These are phyloP conservation scores for Colletotrichum limetticola DNA, from an alignment of 2,329 filamentous ascomycete genomes.

Conservation along the genomic window DNA sequence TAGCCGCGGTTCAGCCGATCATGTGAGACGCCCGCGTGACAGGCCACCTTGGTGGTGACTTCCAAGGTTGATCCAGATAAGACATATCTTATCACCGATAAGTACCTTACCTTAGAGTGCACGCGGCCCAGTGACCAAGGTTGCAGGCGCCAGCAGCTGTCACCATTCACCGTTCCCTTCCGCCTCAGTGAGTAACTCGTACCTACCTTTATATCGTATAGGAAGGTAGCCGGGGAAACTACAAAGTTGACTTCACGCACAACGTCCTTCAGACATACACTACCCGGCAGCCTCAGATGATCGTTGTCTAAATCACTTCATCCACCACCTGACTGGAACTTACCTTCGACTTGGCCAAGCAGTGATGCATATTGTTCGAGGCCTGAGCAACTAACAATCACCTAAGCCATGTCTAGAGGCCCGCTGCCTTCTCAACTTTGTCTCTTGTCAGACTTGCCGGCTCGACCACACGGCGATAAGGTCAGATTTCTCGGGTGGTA, in stretches of 20 bases:
- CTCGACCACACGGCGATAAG: conserved; percentile 72
- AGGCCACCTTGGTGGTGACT: neutral
- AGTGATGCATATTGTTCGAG: neutral
- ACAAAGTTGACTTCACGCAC: no score
- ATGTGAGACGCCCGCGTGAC: conserved; percentile 30
- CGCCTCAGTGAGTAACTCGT: no score
- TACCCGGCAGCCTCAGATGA: neutral
- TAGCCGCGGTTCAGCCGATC: conserved; percentile 27
- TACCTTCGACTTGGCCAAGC: neutral
- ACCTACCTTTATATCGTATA: no score
- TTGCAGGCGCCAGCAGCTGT: neutral
- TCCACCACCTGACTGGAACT: no score
- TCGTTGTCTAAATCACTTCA: neutral
- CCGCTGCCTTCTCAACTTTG: conserved; percentile 74
- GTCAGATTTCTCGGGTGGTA: conserved; percentile 94
- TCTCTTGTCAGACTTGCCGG: conserved; percentile 71
- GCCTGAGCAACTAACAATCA: neutral
- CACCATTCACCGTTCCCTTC: no score
- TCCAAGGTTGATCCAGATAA: neutral
- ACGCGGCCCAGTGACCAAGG: neutral
- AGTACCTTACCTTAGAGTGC: no score
- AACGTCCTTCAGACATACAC: neutral
- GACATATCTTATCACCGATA: conserved; percentile 5
- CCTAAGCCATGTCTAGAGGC: conserved; percentile 59
- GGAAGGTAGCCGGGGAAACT: no score